phyloP scores from a whole-genome alignment of 2,329 filamentous ascomycete species.

The Sclerotinia spermophila region DNA sequence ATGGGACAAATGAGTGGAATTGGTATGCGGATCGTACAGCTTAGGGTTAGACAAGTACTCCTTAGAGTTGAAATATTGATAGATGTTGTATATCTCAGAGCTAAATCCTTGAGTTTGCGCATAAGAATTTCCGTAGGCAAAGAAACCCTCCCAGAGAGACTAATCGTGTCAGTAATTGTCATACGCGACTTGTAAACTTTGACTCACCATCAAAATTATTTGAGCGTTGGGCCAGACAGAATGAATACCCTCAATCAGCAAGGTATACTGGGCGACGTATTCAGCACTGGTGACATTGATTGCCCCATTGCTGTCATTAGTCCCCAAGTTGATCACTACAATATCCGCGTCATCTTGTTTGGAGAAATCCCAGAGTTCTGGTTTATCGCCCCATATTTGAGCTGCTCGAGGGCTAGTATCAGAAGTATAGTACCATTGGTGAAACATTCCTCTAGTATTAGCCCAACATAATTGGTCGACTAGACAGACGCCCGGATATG shows the following conservation, averaged over 20 bases:
- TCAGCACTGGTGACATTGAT: constrained; percentile 41
- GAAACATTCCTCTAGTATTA: constrained; percentile 46
- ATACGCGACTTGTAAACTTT: constrained; percentile 36
- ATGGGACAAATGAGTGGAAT: constrained; percentile 38
- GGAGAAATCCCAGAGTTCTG: constrained; percentile 45
- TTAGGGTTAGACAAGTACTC: constrained; percentile 42
- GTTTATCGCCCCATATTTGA: constrained; percentile 38
- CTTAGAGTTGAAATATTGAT: constrained; percentile 50
- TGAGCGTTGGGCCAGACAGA: constrained; percentile 46
- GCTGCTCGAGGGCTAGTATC: constrained; percentile 43
- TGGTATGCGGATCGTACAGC: constrained; percentile 42
- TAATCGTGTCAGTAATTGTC: constrained; percentile 28
- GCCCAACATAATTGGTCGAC: constrained; percentile 55
- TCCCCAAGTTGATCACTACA: constrained; percentile 47
- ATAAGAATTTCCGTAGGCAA: constrained; percentile 48
- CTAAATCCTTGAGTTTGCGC: constrained; percentile 46
- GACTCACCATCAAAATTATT: constrained; percentile 45
- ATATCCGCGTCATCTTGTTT: constrained; percentile 44
- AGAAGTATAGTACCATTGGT: constrained; percentile 56
- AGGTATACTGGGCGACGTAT: constrained; percentile 43
- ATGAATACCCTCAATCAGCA: constrained; percentile 46
- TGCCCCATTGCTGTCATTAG: constrained; percentile 44
- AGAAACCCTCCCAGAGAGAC: constrained; percentile 55
- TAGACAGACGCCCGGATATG: constrained; percentile 56
- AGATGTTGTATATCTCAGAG: constrained; percentile 49